Evolutionary conservation across 371 early-diverging fungal genomes (phyloP).

Genomic region (Astathelohania contejeani): DNA sequence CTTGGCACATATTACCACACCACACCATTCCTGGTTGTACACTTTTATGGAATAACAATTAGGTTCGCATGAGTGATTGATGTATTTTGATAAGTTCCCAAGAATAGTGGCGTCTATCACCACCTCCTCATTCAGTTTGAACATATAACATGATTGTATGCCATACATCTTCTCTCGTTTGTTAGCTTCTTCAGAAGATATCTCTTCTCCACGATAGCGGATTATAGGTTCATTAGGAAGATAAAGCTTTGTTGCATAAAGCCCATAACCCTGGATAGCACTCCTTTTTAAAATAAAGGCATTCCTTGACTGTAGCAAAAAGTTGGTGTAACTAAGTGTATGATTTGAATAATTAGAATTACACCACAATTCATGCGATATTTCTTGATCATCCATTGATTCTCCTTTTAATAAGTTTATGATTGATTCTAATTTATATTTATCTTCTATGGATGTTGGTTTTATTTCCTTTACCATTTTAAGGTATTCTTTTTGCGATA

Average conservation of each 20-base stretch:
- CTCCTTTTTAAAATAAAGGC: neutral
- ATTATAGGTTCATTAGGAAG: conserved; percentile 11
- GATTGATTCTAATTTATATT: neutral
- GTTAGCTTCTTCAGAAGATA: conserved; percentile 14
- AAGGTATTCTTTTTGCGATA: neutral
- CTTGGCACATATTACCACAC: conserved; percentile 75
- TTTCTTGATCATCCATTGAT: neutral
- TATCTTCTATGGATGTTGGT: neutral
- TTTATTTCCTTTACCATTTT: neutral
- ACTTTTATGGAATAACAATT: conserved; percentile 83
- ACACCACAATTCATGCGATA: neutral
- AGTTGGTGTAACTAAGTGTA: neutral
- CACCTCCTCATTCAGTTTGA: conserved; percentile 76
- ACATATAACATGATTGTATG: conserved; percentile 73
- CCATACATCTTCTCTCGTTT: conserved; percentile 52
- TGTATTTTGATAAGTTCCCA: conserved; percentile 85
- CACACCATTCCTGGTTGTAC: conserved; percentile 64
- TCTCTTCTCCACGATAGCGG: conserved; percentile 21
- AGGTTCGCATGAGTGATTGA: conserved; percentile 91
- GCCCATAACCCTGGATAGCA: neutral
- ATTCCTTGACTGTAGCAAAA: neutral
- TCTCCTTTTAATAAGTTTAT: neutral
- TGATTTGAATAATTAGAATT: neutral
- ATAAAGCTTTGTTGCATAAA: neutral
- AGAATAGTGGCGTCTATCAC: conserved; percentile 90